Evolutionary conservation across 2,329 filamentous ascomycete genomes (phyloP), one percentile per base, ranked within the genome.

Genomic region (Rhytidhysteron rufulum): DNA sequence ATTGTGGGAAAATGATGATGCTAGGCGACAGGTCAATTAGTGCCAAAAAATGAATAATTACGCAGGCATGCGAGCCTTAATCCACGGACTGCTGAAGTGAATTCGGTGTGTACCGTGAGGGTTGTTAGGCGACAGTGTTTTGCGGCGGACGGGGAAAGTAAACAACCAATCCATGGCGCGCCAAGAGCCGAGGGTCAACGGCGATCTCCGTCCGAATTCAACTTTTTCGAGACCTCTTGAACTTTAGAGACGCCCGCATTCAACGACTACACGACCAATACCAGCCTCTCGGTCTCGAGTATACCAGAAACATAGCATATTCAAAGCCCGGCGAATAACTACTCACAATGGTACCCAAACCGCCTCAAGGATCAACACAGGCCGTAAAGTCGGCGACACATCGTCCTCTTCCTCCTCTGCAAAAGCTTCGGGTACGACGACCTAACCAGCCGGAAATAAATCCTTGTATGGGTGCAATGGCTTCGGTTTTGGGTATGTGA

Each of bases 381-480:
- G 48, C 60, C 40, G 49, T 56, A 21, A 59, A 62, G 48, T 60
- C 65, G 41, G 57, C 55, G 49, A 66, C 65, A 18, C 61, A 67
- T 43, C 71, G 74, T 29, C 72, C 73, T 47, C 70, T 82, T 11
- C 79, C 79, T 27, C 79, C 79, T 16, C 70, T 82, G 3, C 75
- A 72, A 4, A 80, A 82, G 57, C 74, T 87, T 42, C 78, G 79
- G 54, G 75, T 87, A 36, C 76, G 79, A 50, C 73, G 77, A 51
- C 82, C 83, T 36, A 81, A 85, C 54, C 72, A 77, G 52, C 68
- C 77, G 48, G 74, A 81, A 54, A 66, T 68, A 47, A 85, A 84
- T 59, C 78, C 82, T 39, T 87, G 83, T 57, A 61, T 83, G 36
- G 74, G 75, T 13, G 70, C 82, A 32, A 86, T 87, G 83, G 75